Evolutionary conservation across 1,284 basidiomycete genomes (phyloP).

Genomic region (Apiotrichum domesticum): DNA sequence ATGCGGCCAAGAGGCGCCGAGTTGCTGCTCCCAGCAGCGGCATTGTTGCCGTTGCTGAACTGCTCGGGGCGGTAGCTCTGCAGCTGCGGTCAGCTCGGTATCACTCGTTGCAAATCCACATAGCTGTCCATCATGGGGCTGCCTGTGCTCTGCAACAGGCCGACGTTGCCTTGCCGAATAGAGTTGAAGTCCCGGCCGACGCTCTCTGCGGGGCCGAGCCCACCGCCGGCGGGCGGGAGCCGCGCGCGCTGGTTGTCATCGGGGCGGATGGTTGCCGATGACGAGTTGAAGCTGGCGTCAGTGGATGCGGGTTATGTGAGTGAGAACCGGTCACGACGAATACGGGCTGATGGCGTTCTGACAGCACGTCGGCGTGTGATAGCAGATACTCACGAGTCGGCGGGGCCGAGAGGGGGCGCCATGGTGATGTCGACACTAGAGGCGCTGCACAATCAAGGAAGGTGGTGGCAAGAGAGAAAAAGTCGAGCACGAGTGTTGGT

Average conservation of each 20-base stretch:
- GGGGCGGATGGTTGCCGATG: constrained; percentile 22
- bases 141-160: constrained; percentile 15
- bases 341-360: background rate
- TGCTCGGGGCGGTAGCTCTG: background rate
- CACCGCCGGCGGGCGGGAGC: constrained; percentile 2
- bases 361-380: background rate
- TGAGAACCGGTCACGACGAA: background rate
- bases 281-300: constrained; percentile 26
- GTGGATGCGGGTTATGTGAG: background rate
- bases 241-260: constrained; percentile 11
- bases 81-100: background rate
- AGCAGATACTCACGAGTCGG: constrained; percentile 13
- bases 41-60: background rate
- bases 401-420: constrained; percentile 13
- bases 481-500: too few relatives aligned
- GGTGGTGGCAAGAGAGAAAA: too few relatives aligned
- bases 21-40: background rate
- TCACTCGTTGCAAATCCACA: constrained; percentile 1
- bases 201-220: constrained; percentile 15
- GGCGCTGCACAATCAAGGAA: too few relatives aligned
- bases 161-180: constrained; percentile 10
- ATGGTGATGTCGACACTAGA: constrained; percentile 1
- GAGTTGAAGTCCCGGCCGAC: constrained; percentile 16
- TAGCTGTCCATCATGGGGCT: constrained; percentile 2
- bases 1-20: background rate